These are phyloP conservation scores for Ophiostoma piceae DNA, from an alignment of 2,329 filamentous ascomycete genomes.

Conservation along the genomic window DNA sequence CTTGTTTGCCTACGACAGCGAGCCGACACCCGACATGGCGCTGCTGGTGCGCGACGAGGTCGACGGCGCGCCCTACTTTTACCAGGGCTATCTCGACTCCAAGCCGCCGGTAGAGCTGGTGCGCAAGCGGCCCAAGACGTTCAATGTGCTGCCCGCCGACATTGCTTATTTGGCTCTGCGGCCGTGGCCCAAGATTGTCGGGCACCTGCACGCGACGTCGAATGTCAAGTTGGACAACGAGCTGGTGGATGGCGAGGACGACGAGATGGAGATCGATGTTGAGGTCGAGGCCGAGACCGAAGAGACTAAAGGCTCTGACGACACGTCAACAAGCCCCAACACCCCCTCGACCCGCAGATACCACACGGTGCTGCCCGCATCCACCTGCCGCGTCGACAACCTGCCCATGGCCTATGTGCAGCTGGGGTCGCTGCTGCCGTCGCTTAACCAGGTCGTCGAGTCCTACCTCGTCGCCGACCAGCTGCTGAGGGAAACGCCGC, in stretches of 20 bases:
- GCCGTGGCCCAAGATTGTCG: slow-evolving; percentile 50
- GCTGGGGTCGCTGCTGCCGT: slow-evolving; percentile 63
- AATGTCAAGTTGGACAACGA: slow-evolving; percentile 17
- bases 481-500: slow-evolving; percentile 48
- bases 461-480: slow-evolving; percentile 56
- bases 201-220: slow-evolving; percentile 50
- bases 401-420: slow-evolving; percentile 42
- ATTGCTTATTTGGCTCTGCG: slow-evolving; percentile 46
- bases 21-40: slow-evolving; percentile 12
- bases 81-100: slow-evolving; percentile 37
- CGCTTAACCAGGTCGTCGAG: slow-evolving; percentile 65
- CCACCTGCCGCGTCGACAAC: slow-evolving; percentile 46
- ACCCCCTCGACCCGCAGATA: slow-evolving; percentile 37
- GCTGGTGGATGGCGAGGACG: slow-evolving; percentile 16
- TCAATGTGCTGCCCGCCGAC: slow-evolving; percentile 40
- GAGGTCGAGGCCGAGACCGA: neutral
- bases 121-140: slow-evolving; percentile 35
- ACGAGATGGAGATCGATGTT: neutral
- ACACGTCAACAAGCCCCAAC: neutral
- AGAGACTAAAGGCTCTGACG: neutral
- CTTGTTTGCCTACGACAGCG: neutral
- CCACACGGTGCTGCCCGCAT: slow-evolving; percentile 40
- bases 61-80: slow-evolving; percentile 38
- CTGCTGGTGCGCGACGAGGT: slow-evolving; percentile 40
- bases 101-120: slow-evolving; percentile 44